phyloP scores from a whole-genome alignment of 1,284 basidiomycete species.

The Trametes versicolor region DNA sequence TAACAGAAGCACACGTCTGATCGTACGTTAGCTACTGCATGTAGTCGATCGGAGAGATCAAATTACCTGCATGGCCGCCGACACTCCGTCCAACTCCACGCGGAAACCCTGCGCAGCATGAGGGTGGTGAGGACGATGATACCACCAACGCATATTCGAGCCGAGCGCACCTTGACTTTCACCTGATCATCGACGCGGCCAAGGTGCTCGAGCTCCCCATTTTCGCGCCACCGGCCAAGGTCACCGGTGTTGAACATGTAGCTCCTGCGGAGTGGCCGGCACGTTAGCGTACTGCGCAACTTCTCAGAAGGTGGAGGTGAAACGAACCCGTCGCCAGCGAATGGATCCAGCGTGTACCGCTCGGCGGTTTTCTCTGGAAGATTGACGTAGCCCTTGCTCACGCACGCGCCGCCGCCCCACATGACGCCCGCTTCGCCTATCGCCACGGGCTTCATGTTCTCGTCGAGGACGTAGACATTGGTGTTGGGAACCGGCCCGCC shows the following conservation, averaged over 20 bases:
- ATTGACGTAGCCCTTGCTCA: conserved; percentile 63
- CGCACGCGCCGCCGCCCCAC: conserved; percentile 68
- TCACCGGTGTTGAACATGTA: conserved; percentile 72
- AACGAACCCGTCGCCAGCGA: conserved; percentile 57
- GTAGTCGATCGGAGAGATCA: conserved; percentile 5
- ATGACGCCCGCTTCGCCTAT: conserved; percentile 64
- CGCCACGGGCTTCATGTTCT: conserved; percentile 57
- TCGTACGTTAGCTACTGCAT: conserved; percentile 18
- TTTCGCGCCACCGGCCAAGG: conserved; percentile 61
- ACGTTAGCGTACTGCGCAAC: conserved; percentile 44
- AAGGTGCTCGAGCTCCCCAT: conserved; percentile 63
- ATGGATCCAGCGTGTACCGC: conserved; percentile 60
- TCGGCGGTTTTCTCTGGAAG: conserved; percentile 63
- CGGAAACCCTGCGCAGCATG: conserved; percentile 58
- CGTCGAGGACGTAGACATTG: conserved; percentile 64
- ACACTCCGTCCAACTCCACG: conserved; percentile 68
- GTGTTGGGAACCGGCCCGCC: conserved; percentile 69
- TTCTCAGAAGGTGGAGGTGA: conserved; percentile 7
- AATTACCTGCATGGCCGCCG: conserved; percentile 64
- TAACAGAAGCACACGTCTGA: conserved; percentile 55
- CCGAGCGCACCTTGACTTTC: conserved; percentile 61
- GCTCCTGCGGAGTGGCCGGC: conserved; percentile 51
- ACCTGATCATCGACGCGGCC: conserved; percentile 65
- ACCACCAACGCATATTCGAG: background rate
- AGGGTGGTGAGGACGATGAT: conserved; percentile 1